A percentile compares a stretch with the other conserved stretches of the same genome.
Conservation (phyloP, 257 asterid species). For the Rhazya stricta region DNA sequence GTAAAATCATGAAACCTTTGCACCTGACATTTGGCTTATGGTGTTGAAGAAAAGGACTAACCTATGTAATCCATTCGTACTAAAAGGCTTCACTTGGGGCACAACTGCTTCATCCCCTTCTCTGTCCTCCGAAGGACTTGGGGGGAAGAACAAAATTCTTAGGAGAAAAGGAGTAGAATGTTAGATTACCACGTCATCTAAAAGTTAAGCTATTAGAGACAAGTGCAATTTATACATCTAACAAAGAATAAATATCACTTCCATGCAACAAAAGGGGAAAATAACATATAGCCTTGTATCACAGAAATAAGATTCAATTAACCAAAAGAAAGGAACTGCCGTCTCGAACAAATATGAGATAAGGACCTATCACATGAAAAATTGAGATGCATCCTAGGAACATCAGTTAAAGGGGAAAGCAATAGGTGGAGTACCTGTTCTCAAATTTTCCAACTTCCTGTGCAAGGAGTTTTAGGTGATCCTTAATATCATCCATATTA, state of each 20-base stretch:
- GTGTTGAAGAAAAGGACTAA: background rate
- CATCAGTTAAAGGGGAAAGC: background rate
- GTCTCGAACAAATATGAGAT: background rate
- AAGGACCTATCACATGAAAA: background rate
- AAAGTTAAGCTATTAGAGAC: background rate
- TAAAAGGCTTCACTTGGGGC: background rate
- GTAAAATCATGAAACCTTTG: background rate
- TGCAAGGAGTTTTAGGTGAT: conserved; percentile 42
- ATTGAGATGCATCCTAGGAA: background rate
- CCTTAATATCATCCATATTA: conserved; percentile 37
- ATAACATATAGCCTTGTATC: background rate
- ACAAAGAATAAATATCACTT: background rate
- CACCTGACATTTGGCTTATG: background rate
- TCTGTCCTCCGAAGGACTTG: background rate
- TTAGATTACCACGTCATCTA: too few species aligned
- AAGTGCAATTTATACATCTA: background rate
- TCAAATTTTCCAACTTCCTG: conserved; percentile 38
- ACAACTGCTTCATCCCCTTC: background rate
- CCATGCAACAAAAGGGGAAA: too few species aligned
- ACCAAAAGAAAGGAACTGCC: background rate
- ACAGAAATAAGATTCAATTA: background rate
- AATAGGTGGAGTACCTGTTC: conserved; percentile 48
- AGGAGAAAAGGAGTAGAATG: too few species aligned
- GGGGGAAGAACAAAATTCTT: background rate
- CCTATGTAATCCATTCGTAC: background rate